phyloP scores from a whole-genome alignment of 345 rosid genomes.

The Iberis pinnata region DNA sequence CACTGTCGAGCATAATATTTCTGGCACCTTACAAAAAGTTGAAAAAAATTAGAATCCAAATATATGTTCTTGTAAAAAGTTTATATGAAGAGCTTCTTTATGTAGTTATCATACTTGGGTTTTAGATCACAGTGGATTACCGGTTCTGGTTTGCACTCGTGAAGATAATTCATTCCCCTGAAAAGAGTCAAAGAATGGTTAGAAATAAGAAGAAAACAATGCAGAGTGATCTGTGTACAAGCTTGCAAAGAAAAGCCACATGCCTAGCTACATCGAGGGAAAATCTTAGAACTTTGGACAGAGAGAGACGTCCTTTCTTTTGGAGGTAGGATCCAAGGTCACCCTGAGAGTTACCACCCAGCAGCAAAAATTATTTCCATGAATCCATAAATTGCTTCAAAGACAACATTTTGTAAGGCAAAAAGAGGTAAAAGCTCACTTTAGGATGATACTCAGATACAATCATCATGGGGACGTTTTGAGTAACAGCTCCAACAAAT shows the following conservation, averaged over 20 bases:
- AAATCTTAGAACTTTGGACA: conserved; percentile 67
- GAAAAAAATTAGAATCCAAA: conserved; percentile 39
- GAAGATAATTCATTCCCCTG: conserved; percentile 88
- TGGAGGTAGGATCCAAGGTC: conserved; percentile 76
- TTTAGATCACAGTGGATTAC: conserved; percentile 82
- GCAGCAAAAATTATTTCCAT: conserved; percentile 1
- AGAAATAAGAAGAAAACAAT: not conserved
- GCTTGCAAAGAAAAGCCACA: conserved; percentile 18
- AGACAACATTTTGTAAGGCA: not conserved
- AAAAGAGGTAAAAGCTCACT: conserved; percentile 40
- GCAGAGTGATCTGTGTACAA: not conserved
- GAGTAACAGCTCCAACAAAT: conserved; percentile 99
- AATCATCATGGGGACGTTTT: conserved; percentile 96
- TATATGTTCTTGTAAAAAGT: conserved; percentile 14
- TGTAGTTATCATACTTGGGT: conserved; percentile 83
- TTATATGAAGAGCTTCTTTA: conserved; percentile 37
- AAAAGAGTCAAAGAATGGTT: conserved; percentile 26
- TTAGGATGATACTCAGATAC: conserved; percentile 81
- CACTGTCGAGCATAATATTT: conserved; percentile 92
- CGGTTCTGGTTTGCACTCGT: conserved; percentile 86
- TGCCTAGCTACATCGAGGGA: conserved; percentile 91
- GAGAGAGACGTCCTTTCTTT: conserved; percentile 86
- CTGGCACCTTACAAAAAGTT: conserved; percentile 97
- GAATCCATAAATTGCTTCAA: conserved; percentile 8
- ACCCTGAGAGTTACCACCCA: conserved; percentile 51